phyloP scores from a whole-genome alignment of 2,329 filamentous ascomycete genomes.

The Lecanicillium sp. region DNA sequence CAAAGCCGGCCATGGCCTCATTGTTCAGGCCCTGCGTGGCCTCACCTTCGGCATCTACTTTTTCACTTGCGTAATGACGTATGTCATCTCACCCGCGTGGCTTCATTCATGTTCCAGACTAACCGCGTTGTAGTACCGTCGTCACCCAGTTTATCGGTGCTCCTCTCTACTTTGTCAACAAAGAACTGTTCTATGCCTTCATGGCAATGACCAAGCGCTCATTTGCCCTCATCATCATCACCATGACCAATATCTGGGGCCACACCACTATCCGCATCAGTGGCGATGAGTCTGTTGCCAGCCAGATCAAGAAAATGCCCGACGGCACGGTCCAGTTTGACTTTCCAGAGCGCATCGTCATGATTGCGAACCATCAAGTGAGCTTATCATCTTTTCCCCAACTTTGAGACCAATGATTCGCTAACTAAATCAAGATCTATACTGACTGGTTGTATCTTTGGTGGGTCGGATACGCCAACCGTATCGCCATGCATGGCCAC shows the following conservation, averaged over 20 bases:
- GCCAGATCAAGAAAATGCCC: constrained; percentile 61
- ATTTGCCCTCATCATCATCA: constrained; percentile 72
- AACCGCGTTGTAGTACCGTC: constrained; percentile 44
- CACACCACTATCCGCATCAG: constrained; percentile 77
- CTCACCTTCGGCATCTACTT: constrained; percentile 50
- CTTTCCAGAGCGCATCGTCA: constrained; percentile 74
- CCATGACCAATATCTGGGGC: constrained; percentile 82
- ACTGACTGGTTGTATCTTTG: constrained; percentile 90
- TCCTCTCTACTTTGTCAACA: constrained; percentile 70
- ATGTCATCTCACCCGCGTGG: constrained; percentile 23
- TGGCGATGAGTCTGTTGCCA: constrained; percentile 72
- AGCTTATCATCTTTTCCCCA: background rate
- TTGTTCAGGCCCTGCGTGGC: constrained; percentile 47
- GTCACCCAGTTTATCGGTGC: constrained; percentile 69
- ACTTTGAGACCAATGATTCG: constrained; percentile 16
- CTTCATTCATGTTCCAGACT: background rate
- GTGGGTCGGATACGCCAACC: constrained; percentile 84
- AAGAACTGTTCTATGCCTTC: constrained; percentile 75
- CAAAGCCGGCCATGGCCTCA: constrained; percentile 44
- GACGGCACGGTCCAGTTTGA: constrained; percentile 71
- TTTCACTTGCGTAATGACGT: constrained; percentile 42
- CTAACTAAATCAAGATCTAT: constrained; percentile 52
- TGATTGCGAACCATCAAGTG: constrained; percentile 83
- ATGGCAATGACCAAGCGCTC: constrained; percentile 83
- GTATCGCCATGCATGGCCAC: constrained; percentile 71